A percentile compares a stretch with the other conserved stretches of the same genome.
Evolutionary conservation across 306 rosid species (phyloP).

Genomic region (Styphnolobium japonicum): DNA sequence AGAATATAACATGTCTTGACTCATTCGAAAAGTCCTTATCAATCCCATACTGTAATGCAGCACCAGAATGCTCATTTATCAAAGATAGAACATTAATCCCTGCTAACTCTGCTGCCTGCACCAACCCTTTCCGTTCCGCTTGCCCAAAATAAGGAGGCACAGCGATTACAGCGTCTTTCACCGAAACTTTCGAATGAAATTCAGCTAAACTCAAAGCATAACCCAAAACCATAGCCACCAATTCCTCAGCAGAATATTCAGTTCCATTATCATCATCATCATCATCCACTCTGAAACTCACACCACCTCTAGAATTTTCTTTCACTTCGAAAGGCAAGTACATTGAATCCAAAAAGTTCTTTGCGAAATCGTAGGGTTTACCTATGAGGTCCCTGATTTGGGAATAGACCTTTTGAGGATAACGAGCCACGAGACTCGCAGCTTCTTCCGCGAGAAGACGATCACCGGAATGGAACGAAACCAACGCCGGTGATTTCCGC

Average conservation of each 20-base stretch:
- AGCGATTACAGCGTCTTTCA: slow-evolving; percentile 78
- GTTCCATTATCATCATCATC: slow-evolving; percentile 46
- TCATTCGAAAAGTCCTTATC: slow-evolving; percentile 89
- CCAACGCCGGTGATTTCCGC: slow-evolving; percentile 81
- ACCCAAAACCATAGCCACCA: slow-evolving; percentile 77
- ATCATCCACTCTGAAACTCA: slow-evolving; percentile 52
- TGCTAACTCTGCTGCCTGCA: slow-evolving; percentile 78
- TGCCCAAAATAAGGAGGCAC: slow-evolving; percentile 97
- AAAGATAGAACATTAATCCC: slow-evolving; percentile 83
- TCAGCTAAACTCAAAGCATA: slow-evolving; percentile 71
- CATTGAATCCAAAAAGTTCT: slow-evolving; percentile 52
- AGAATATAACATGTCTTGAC: slow-evolving; percentile 81
- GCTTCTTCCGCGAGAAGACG: slow-evolving; percentile 94
- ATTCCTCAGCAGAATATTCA: slow-evolving; percentile 69
- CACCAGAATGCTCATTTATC: slow-evolving; percentile 92
- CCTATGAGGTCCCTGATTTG: slow-evolving; percentile 79
- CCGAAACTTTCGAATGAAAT: slow-evolving; percentile 78
- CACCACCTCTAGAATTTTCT: slow-evolving; percentile 67
- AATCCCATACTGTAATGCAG: slow-evolving; percentile 95
- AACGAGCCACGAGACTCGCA: slow-evolving; percentile 81
- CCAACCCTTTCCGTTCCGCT: slow-evolving; percentile 78
- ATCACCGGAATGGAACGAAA: slow-evolving; percentile 74
- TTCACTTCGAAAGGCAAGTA: slow-evolving; percentile 69
- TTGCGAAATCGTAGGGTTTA: slow-evolving; percentile 55
- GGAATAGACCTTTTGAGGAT: slow-evolving; percentile 81